phyloP scores from a whole-genome alignment of 1,139 yeast genomes.

The Nakaseomyces glabratus region DNA sequence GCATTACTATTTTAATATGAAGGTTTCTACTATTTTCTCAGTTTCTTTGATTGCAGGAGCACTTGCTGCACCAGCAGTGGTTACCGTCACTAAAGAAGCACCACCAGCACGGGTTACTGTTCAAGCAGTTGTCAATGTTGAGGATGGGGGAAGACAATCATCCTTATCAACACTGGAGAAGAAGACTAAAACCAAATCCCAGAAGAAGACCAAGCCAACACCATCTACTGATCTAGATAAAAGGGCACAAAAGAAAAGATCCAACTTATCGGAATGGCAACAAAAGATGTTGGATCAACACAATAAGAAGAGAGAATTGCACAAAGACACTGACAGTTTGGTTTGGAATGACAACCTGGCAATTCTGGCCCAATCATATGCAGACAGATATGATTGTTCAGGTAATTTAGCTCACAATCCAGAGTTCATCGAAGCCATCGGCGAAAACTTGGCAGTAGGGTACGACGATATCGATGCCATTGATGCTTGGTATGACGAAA shows the following conservation, averaged over 20 bases:
- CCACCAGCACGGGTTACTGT: slow-evolving; percentile 20
- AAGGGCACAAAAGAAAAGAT: background rate
- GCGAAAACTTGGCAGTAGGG: slow-evolving; percentile 84
- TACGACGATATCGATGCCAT: slow-evolving; percentile 50
- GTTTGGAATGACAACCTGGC: slow-evolving; percentile 59
- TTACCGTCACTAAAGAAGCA: slow-evolving; percentile 29
- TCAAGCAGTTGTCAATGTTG: slow-evolving; percentile 22
- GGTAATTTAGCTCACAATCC: slow-evolving; percentile 36
- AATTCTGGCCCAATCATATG: slow-evolving; percentile 58
- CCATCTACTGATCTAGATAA: too few relatives aligned
- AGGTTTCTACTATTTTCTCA: slow-evolving; percentile 10
- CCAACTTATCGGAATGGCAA: slow-evolving; percentile 1
- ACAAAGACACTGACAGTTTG: slow-evolving; percentile 45
- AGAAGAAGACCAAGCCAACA: background rate
- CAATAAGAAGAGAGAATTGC: slow-evolving; percentile 59
- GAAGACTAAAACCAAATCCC: background rate
- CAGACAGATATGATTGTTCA: slow-evolving; percentile 59
- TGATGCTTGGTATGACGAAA: slow-evolving; percentile 79
- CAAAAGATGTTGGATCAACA: slow-evolving; percentile 41
- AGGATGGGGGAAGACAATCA: slow-evolving; percentile 22
- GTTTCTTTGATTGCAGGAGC: slow-evolving; percentile 29
- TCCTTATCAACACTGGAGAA: slow-evolving; percentile 17
- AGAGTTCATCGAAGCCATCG: slow-evolving; percentile 31
- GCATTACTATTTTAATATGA: background rate
- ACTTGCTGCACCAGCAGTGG: slow-evolving; percentile 31